A percentile compares a stretch with the other conserved stretches of the same genome.
These are phyloP conservation scores for Neopestalotiopsis rosae DNA, from an alignment of 2,329 filamentous ascomycete species.

Conservation along the genomic window DNA sequence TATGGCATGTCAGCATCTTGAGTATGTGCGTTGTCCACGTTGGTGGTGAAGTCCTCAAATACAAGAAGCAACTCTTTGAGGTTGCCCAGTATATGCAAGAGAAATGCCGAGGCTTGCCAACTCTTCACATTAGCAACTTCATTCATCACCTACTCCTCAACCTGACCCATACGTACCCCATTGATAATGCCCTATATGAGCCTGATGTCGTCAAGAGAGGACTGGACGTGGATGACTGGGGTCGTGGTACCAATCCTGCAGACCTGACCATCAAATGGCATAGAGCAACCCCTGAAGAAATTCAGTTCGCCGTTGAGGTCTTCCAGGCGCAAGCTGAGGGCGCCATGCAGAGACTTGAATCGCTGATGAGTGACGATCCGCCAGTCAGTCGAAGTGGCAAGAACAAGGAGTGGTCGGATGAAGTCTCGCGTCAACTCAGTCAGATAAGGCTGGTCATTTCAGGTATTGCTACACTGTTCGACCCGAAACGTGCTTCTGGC, in stretches of 20 bases:
- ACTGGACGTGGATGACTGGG: constrained; percentile 83
- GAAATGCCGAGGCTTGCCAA: constrained; percentile 90
- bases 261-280: constrained; percentile 92
- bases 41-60: constrained; percentile 84
- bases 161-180: constrained; percentile 90
- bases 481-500: constrained; percentile 73
- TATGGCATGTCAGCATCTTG: constrained; percentile 96
- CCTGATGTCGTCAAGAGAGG: constrained; percentile 74
- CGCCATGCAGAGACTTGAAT: constrained; percentile 75
- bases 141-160: constrained; percentile 96
- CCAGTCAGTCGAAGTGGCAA: constrained; percentile 90
- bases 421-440: constrained; percentile 87
- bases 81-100: constrained; percentile 97
- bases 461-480: constrained; percentile 88
- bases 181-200: constrained; percentile 88
- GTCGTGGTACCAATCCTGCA: constrained; percentile 73
- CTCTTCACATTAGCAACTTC: constrained; percentile 96
- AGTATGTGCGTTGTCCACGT: constrained; percentile 99
- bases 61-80: constrained; percentile 86
- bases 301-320: constrained; percentile 86
- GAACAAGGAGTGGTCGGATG: constrained; percentile 98
- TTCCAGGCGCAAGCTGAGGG: constrained; percentile 84
- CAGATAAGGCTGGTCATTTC: constrained; percentile 88
- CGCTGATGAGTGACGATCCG: constrained; percentile 81
- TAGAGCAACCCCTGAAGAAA: constrained; percentile 77